phyloP scores from a whole-genome alignment of 1,284 basidiomycete species.

The Cryptococcus floricola region DNA sequence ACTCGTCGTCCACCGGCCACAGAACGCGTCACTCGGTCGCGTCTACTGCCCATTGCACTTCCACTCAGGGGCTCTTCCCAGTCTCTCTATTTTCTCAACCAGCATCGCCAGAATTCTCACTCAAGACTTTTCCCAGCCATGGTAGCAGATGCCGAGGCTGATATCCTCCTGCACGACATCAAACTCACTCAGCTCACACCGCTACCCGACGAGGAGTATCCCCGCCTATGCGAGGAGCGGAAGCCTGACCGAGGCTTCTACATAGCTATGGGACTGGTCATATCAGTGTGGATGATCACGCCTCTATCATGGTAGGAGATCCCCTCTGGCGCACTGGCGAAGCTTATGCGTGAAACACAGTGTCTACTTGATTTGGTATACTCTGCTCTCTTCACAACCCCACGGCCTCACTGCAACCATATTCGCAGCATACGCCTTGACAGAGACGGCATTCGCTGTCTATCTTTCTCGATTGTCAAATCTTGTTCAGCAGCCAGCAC shows the following conservation, averaged over 20 bases:
- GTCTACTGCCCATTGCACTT: not conserved
- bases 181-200: constrained; percentile 15
- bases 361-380: constrained; percentile 53
- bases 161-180: not conserved
- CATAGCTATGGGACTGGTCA: constrained; percentile 51
- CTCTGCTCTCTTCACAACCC: constrained; percentile 51
- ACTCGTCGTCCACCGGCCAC: not conserved
- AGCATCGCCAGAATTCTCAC: too few relatives aligned
- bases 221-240: constrained; percentile 9
- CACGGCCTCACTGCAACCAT: constrained; percentile 41
- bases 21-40: not conserved
- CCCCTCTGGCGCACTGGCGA: not conserved
- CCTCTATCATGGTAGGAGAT: constrained; percentile 62
- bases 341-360: constrained; percentile 9
- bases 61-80: not conserved
- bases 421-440: constrained; percentile 33
- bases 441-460: constrained; percentile 62
- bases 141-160: not conserved
- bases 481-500: constrained; percentile 56
- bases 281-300: constrained; percentile 66
- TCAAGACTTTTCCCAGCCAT: too few relatives aligned
- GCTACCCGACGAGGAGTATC: constrained; percentile 29
- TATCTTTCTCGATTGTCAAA: constrained; percentile 61
- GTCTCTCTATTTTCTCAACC: too few relatives aligned
- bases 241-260: constrained; percentile 30